Base-by-base conservation (phyloP, 768 basidiomycete genomes). In the Mycena alexandri region DNA sequence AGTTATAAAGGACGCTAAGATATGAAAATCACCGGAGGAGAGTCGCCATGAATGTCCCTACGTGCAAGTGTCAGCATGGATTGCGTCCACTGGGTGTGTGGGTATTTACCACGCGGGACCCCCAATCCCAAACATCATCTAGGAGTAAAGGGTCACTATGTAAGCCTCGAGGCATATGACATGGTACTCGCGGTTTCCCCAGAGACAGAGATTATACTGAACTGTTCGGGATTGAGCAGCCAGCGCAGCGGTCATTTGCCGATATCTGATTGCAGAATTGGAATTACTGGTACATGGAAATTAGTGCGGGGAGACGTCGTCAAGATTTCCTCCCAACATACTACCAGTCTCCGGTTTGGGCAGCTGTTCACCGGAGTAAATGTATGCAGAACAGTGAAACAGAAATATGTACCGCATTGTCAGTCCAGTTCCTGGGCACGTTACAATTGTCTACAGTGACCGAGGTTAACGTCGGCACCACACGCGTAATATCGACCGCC, bases 121-220 rank as follows among this genome's bases (percentile, higher is more conserved):
- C 87, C 87, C 87, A 89, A 12, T 80, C 76, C 86, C 87, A 88
- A 12, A 87, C 86, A 60, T 87, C 75, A 3, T 83, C 85, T 64
- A 22, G 17, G 4, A 61, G 29, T 36, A 6, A 12, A 12, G 22
- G 5, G 34, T 22, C 24, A 21, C 5, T 34, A 1, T 13, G 17
- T n/a, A 17, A 12, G 16, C 19, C 0, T 1, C 1, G 19, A 25
- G 5, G 7, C 19, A 33, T 43, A 25, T 44, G 10, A 33, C 6
- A 36, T 36, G 34, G 13, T 21, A 17, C 56, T 41, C 17, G 57
- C 63, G 59, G 19, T 72, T 64, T n/a, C 87, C 86, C 87, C 87
- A 89, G 52, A 84, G 84, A 72, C 87, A 89, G n/a, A 89, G 75
- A 38, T 77, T 79, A 70, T 79, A 86, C 55, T 87, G 82, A 24